These are phyloP conservation scores for Sphagnum magellanicum DNA, from an alignment of 228 moss, liverwort and hornwort species.

Conservation along the genomic window DNA sequence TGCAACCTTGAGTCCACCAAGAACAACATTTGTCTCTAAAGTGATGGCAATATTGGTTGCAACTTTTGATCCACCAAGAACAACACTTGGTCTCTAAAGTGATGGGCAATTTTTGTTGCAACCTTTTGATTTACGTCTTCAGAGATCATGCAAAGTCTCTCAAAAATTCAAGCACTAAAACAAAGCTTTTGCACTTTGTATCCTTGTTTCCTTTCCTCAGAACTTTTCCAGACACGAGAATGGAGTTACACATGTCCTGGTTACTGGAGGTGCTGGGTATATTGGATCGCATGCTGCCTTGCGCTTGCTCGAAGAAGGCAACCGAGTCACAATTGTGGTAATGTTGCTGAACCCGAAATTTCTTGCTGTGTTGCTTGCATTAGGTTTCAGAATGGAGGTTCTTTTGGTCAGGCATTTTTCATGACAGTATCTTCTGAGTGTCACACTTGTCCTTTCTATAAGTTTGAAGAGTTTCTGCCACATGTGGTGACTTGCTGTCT, in stretches of 20 bases:
- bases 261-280: constrained; percentile 94
- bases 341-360: not conserved
- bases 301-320: constrained; percentile 75
- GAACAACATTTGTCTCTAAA: too few relatives aligned
- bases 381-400: not conserved
- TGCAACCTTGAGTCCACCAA: too few relatives aligned
- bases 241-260: constrained; percentile 81
- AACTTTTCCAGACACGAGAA: constrained; percentile 71
- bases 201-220: not conserved
- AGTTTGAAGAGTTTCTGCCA: not conserved
- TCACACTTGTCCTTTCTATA: not conserved
- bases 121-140: not conserved
- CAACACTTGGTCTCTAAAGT: not conserved
- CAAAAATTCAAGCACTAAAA: not conserved
- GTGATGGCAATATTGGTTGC: too few relatives aligned
- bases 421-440: not conserved
- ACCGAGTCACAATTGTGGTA: constrained; percentile 88
- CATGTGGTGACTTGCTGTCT: not conserved
- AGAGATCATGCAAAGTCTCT: not conserved
- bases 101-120: not conserved
- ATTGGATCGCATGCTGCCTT: constrained; percentile 94
- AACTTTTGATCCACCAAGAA: not conserved
- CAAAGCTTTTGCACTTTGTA: not conserved
- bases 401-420: not conserved
- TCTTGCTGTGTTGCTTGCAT: not conserved